Percentiles rank a stretch among this genome's conserved stretches.
Conservation (phyloP, 345 rosid species). For the Mercurialis annua region DNA sequence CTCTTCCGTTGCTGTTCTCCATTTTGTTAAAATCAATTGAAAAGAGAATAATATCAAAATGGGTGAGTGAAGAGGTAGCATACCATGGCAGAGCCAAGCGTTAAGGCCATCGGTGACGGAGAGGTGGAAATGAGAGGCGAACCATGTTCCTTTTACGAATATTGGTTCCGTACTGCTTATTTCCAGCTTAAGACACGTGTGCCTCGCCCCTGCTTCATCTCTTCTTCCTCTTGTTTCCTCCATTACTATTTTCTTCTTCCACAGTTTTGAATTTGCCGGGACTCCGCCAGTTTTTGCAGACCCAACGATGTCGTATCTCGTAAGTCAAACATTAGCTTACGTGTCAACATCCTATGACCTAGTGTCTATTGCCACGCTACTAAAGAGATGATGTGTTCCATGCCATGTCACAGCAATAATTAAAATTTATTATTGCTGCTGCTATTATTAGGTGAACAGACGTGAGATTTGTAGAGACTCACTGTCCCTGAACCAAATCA, state of each 20-base stretch:
- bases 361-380: too few species aligned
- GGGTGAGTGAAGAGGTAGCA: too few species aligned
- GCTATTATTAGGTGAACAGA: too few species aligned
- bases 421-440: too few species aligned
- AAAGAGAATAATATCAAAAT: neutral
- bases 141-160: slow-evolving; percentile 76
- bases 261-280: too few species aligned
- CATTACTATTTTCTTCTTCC: neutral
- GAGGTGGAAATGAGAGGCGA: slow-evolving; percentile 54
- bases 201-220: slow-evolving; percentile 36
- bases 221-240: slow-evolving; percentile 10
- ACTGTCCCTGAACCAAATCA: neutral
- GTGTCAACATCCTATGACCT: too few species aligned
- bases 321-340: too few species aligned
- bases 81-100: slow-evolving; percentile 79
- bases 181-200: slow-evolving; percentile 69
- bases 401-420: too few species aligned
- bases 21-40: too few species aligned
- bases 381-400: too few species aligned
- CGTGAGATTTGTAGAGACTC: neutral
- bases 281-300: too few species aligned
- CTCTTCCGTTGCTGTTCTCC: slow-evolving; percentile 69
- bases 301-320: too few species aligned
- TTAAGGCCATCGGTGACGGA: slow-evolving; percentile 71
- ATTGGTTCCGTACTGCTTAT: slow-evolving; percentile 36